Evolutionary conservation across 2,329 filamentous ascomycete genomes (phyloP).

Genomic region (Colletotrichum sp.): DNA sequence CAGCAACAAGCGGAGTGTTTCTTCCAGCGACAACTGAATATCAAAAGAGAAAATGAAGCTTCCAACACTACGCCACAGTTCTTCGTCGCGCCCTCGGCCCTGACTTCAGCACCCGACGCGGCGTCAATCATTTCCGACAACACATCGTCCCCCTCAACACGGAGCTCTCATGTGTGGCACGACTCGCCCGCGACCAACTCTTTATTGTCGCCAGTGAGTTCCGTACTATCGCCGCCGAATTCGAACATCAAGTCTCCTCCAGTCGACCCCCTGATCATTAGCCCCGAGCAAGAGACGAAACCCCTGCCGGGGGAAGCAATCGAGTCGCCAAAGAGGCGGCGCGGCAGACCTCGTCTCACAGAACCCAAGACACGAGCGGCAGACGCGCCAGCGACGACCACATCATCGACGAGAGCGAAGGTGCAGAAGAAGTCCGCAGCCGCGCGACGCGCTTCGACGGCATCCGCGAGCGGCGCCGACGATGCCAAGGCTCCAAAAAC

Average conservation of each 20-base stretch:
- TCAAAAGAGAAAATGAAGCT: not conserved
- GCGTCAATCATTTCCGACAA: not conserved
- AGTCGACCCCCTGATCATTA: not conserved
- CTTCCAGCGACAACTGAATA: not conserved
- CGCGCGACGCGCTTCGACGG: not conserved
- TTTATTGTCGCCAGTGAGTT: not conserved
- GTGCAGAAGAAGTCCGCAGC: not conserved
- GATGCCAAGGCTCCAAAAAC: not conserved
- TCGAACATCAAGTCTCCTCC: not conserved
- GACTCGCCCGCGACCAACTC: not conserved
- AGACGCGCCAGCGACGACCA: not conserved
- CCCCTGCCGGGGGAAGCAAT: not conserved
- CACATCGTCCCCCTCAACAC: not conserved
- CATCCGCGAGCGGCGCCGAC: conserved; percentile 2
- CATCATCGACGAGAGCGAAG: not conserved
- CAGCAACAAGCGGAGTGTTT: not conserved
- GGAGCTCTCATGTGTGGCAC: not conserved
- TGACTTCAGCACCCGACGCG: not conserved
- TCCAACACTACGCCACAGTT: not conserved
- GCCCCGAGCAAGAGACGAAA: not conserved
- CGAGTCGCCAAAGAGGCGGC: not conserved
- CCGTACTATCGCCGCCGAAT: not conserved
- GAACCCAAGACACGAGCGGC: not conserved
- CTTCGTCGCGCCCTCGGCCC: not conserved
- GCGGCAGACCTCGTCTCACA: conserved; percentile 5